These are phyloP conservation scores for Schizosaccharomyces octosporus DNA, from an alignment of 805 yeast species.

Conservation along the genomic window DNA sequence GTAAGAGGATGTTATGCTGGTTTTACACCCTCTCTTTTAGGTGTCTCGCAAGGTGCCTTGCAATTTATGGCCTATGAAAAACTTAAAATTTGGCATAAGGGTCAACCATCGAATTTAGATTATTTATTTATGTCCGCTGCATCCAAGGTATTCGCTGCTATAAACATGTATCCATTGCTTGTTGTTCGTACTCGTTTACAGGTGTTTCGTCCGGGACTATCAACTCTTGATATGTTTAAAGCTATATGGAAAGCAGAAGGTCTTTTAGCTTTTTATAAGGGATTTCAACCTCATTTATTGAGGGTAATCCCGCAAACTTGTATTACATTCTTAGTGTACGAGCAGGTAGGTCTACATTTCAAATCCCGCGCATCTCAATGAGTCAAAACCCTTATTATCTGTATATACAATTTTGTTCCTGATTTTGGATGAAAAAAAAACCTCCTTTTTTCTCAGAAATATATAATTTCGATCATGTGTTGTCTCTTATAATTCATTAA, in stretches of 20 bases:
- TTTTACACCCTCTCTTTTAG: slow-evolving; percentile 44
- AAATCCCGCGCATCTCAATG: not conserved
- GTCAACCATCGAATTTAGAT: not conserved
- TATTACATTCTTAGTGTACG: slow-evolving; percentile 69
- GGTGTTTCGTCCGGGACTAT: slow-evolving; percentile 28
- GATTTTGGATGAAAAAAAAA: not conserved
- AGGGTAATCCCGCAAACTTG: slow-evolving; percentile 86
- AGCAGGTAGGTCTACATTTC: slow-evolving; percentile 13
- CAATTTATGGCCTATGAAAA: slow-evolving; percentile 74
- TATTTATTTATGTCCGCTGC: slow-evolving; percentile 36
- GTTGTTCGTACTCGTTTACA: slow-evolving; percentile 6
- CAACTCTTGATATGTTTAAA: not conserved
- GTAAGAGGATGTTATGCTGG: slow-evolving; percentile 45
- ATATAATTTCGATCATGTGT: not conserved
- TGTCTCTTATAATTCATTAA: not conserved
- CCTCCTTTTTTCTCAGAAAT: not conserved
- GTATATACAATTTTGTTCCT: not conserved
- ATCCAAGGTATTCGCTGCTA: slow-evolving; percentile 44
- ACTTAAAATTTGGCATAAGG: slow-evolving; percentile 22
- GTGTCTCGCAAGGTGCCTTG: slow-evolving; percentile 71
- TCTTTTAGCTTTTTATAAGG: slow-evolving; percentile 51
- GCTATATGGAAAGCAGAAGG: slow-evolving; percentile 29
- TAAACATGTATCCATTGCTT: slow-evolving; percentile 50
- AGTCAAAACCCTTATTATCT: not conserved
- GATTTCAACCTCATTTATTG: slow-evolving; percentile 48